Percentiles rank a stretch among this genome's conserved stretches.
Conservation (phyloP, 768 basidiomycete genomes). For the Lyophyllum decastes region DNA sequence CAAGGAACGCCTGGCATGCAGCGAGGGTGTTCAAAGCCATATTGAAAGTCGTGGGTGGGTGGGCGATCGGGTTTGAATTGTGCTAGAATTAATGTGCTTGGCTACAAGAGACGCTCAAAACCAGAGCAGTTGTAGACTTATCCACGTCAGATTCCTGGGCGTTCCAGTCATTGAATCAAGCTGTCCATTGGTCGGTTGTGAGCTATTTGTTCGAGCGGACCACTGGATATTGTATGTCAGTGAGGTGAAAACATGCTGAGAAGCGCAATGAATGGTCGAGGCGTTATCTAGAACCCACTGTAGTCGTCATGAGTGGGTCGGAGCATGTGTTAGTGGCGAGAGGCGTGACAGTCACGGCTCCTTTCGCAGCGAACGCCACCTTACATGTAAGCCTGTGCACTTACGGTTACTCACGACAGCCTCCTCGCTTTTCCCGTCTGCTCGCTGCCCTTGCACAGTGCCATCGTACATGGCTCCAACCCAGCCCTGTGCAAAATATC, state of each 20-base stretch:
- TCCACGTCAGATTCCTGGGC: too few relatives aligned
- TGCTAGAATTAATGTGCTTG: not conserved
- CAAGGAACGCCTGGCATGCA: constrained; percentile 20
- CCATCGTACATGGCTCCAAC: constrained; percentile 62
- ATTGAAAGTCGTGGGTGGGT: not conserved
- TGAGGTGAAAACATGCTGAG: not conserved
- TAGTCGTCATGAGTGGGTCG: not conserved
- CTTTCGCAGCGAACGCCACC: constrained; percentile 14
- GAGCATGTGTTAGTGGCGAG: not conserved
- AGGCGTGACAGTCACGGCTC: constrained; percentile 19
- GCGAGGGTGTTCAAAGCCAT: constrained; percentile 17
- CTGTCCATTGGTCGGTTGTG: too few relatives aligned
- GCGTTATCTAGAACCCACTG: not conserved
- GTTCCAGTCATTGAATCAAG: too few relatives aligned
- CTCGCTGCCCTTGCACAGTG: constrained; percentile 14
- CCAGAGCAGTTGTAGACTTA: too few relatives aligned
- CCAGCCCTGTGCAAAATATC: constrained; percentile 67
- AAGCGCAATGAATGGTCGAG: not conserved
- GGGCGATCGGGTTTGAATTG: not conserved
- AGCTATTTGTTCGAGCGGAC: too few relatives aligned
- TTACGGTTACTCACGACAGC: not conserved
- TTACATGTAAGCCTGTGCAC: constrained; percentile 5
- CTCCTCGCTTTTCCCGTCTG: constrained; percentile 15
- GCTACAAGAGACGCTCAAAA: too few relatives aligned
- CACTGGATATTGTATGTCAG: too few relatives aligned